These are phyloP conservation scores for Isochrysis galbana DNA, from an alignment of 78 protist species.

Conservation along the genomic window DNA sequence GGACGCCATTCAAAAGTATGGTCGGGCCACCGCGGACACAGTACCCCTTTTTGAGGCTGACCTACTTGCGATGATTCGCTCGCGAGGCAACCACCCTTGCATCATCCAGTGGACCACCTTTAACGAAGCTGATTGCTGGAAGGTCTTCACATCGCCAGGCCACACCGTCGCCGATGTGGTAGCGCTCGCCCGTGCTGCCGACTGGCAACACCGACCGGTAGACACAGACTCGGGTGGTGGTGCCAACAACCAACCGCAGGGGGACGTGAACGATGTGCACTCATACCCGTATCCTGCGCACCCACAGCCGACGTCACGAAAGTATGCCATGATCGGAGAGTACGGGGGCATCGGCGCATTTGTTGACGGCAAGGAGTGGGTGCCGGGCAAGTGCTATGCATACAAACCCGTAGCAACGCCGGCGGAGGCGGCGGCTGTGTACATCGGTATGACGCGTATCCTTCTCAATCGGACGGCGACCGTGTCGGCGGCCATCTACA, in stretches of 20 bases:
- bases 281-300: constrained; percentile 42
- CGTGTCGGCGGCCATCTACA: constrained; percentile 28
- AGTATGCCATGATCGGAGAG: constrained; percentile 50
- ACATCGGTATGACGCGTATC: constrained; percentile 15
- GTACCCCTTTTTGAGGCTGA: constrained; percentile 22
- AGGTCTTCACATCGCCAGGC: not conserved
- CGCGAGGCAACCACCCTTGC: constrained; percentile 31
- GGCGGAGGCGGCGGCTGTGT: not conserved
- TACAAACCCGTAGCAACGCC: constrained; percentile 33
- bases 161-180: not conserved
- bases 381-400: constrained; percentile 5
- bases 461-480: not conserved
- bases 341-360: constrained; percentile 61
- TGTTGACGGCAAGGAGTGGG: constrained; percentile 40
- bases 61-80: constrained; percentile 31
- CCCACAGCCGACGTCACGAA: not conserved
- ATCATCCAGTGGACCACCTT: constrained; percentile 54
- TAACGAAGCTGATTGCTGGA: constrained; percentile 48
- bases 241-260: constrained; percentile 28
- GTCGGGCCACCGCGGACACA: not conserved
- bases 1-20: constrained; percentile 48
- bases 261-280: constrained; percentile 58
- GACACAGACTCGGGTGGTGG: constrained; percentile 57
- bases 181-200: not conserved
- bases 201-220: not conserved